Conservation (phyloP, 1,284 basidiomycete genomes). For the Pisolithus thermaeus region DNA sequence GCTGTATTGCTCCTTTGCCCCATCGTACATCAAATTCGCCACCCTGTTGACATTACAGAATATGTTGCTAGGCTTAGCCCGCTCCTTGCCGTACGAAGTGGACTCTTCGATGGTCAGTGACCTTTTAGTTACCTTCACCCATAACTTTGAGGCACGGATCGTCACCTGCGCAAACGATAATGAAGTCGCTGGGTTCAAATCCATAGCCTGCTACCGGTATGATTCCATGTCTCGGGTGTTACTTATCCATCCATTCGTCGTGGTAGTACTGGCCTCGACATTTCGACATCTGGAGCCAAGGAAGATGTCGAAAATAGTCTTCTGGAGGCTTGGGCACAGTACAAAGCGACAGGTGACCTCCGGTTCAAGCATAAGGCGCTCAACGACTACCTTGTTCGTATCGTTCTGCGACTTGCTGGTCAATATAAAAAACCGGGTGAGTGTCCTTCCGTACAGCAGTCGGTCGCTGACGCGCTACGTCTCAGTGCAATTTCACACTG, state of each 20-base stretch:
- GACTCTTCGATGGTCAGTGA: conserved; percentile 15
- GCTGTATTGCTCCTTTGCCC: background rate
- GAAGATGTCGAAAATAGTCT: conserved; percentile 29
- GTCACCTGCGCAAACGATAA: conserved; percentile 33
- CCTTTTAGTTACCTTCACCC: conserved; percentile 31
- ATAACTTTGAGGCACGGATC: conserved; percentile 31
- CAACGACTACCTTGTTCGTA: conserved; percentile 62
- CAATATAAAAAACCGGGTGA: conserved; percentile 52
- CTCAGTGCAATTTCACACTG: conserved; percentile 76
- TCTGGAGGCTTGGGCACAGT: conserved; percentile 24
- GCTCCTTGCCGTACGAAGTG: conserved; percentile 6
- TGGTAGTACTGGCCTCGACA: conserved; percentile 54
- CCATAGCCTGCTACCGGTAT: conserved; percentile 59
- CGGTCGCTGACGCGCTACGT: background rate
- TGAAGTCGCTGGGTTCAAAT: conserved; percentile 67
- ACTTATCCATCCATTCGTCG: background rate
- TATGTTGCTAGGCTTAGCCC: conserved; percentile 27
- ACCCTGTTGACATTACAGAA: conserved; percentile 20
- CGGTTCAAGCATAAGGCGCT: conserved; percentile 56
- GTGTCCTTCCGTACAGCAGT: background rate
- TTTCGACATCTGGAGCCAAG: conserved; percentile 25
- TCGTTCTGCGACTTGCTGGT: conserved; percentile 47
- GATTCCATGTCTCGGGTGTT: background rate
- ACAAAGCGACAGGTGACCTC: conserved; percentile 31
- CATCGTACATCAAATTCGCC: conserved; percentile 2